Conservation (phyloP, 2,329 filamentous ascomycete genomes). For the Arthrobotrys sinensis region DNA sequence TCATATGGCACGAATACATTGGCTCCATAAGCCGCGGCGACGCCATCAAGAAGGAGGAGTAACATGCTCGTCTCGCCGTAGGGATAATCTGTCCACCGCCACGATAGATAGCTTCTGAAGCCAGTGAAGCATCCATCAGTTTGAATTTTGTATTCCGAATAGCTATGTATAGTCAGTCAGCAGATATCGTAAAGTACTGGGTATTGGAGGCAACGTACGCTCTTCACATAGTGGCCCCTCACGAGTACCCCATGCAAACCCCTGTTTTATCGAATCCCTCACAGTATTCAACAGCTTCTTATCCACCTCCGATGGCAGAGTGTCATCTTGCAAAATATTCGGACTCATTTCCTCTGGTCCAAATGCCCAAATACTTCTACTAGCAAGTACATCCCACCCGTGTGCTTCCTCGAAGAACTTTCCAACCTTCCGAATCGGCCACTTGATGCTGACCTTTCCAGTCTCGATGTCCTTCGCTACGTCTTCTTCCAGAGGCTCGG, state of each 20-base stretch:
- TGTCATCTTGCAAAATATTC: conserved; percentile 97
- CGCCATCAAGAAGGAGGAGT: conserved; percentile 97
- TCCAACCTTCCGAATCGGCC: conserved; percentile 91
- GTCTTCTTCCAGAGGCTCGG: conserved; percentile 93
- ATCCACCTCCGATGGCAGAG: conserved; percentile 92
- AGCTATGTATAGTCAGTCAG: conserved; percentile 70
- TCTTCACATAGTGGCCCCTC: conserved; percentile 98
- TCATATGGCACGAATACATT: conserved; percentile 92
- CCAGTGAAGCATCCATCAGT: conserved; percentile 89
- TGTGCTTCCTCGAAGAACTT: conserved; percentile 98
- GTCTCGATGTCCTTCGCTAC: conserved; percentile 95
- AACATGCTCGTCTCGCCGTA: conserved; percentile 90
- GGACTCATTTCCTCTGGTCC: conserved; percentile 94
- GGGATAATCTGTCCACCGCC: conserved; percentile 98
- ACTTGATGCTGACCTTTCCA: conserved; percentile 89
- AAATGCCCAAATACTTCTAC: conserved; percentile 97
- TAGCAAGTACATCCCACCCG: conserved; percentile 94
- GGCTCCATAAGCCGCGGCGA: conserved; percentile 97
- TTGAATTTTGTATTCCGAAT: conserved; percentile 99
- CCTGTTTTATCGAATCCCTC: conserved; percentile 92
- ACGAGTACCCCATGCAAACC: conserved; percentile 94
- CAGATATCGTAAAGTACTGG: conserved; percentile 55
- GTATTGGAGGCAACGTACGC: conserved; percentile 74
- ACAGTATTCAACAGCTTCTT: conserved; percentile 90
- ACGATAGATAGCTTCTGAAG: conserved; percentile 90